Base-by-base conservation (phyloP, 78 protist genomes). In the Chrysochromulina parva region DNA sequence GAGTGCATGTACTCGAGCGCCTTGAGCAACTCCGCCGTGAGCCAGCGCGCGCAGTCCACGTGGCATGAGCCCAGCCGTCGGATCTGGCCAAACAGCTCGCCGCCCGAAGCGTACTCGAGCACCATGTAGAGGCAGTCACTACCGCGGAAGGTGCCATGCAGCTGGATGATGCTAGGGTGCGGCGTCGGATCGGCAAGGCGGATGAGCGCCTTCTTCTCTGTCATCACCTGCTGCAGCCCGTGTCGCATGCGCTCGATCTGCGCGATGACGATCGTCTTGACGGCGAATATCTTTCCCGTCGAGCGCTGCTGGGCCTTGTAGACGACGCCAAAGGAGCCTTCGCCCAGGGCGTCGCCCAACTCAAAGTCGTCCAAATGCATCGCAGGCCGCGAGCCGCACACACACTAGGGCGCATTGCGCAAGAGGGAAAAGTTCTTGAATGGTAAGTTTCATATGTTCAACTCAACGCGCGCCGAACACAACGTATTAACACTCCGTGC, bases 101-200 rank as follows among this genome's bases (percentile, higher is more conserved):
- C 88, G 9, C 92, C 65, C 9, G 69, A 1, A 6, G 53, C 58
- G 24, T 14, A 6, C 67, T 90, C 60, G 26, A 50, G 53, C 2
- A 65, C 71, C 50, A 88, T 58, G 92, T 91, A 95, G 7, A 95
- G 88, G 10, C 0, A 13, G 11, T 13, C 26, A 38, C 28, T 54
- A 71, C 92, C 96, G 52, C 94, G 97, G 84, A 96, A 96, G 4
- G 98, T 95, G 59, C 80, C 80, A 67, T 55, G 91, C 52, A 97
- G 84, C 65, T 95, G 95, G 52, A 97, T 90, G 28, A 97, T 85
- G 88, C 91, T 94, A 48, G 97, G 97, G 88, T 97, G 97, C n/a
- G n/a, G n/a, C 62, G n/a, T 17, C 26, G 71, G 71, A 16, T 22
- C 71, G 48, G 16, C 50, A 14, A 69, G 50, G 50, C 11, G 14